Evolutionary conservation across 2,329 filamentous ascomycete species (phyloP), one percentile per base, ranked within the genome.

Genomic region (Claviceps sp.): DNA sequence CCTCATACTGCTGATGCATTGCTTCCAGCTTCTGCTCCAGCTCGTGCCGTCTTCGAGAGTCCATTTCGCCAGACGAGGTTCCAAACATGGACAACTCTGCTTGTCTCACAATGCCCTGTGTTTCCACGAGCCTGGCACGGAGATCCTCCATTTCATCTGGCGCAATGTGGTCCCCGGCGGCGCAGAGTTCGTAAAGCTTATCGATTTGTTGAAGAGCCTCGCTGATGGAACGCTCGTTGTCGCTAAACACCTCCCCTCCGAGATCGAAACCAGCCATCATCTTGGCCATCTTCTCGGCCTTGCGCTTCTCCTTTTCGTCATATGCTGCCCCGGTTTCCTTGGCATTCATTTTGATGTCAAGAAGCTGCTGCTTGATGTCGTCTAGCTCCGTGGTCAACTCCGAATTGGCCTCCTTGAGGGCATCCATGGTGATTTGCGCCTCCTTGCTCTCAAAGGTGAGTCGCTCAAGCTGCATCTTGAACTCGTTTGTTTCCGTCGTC

Each of bases 251-350:
- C 53, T 96, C 90, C 48, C 86, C 85, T 45, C 89, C 91, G 37
- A 98, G 79, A 63, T 98, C 91, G 62, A 98, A 97, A 3, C 91
- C 89, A 54, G 93, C 93, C 91, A 98, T 96, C 93, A 98, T 98
- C 77, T 96, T 87, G 44, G 93, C 93, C 93, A 98, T 98, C 71
- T 94, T 93, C 72, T 98, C 93, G 1, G 90, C 89, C 77, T 98
- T 98, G 73, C 89, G 90, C 76, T 89, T 91, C 71, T 97, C 94
- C 76, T 98, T 98, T 70, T 97, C 93, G 60, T 97, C 91, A 20
- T 94, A 73, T 16, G 89, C 85, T 8, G 89, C 89, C 45, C 81
- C 89, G 1, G 87, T 91, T 71, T 97, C 93, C 72, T 93, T 95
- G 53, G 91, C 89, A 59, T 83, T 93, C 87, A 97, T 96, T 73